Evolutionary conservation across 345 rosid genomes (phyloP), one percentile per base, ranked within the genome.

Genomic region (Lepidium sativum): DNA sequence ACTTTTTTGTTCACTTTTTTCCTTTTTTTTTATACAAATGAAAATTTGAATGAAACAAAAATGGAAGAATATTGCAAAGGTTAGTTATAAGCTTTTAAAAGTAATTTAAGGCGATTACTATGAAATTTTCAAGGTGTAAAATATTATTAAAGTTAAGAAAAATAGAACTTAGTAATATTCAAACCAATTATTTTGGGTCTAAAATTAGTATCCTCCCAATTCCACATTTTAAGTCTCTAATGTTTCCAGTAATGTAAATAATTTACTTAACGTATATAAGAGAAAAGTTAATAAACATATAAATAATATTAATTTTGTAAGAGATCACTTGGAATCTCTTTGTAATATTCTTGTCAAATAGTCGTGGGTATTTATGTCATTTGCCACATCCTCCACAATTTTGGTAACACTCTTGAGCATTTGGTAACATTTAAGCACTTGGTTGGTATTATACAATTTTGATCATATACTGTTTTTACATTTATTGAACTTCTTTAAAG

Each of bases 321-420:
- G 67, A 43, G 73, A 10, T 60, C 65, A 34, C 63, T 63, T 63
- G 54, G 23, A 71, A 51, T 65, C 69, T 63, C 67, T 54, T 27
- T 27, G 31, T 44, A 54, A 45, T 56, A 23, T 43, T 9, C 14
- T 52, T 34, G 11, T 40, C 23, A 27, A 8, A 43, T 10, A 1
- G 6, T 11, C 35, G 45, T 59, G 67, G 71, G 11, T 29, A 59
- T 0, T 52, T 27, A 15, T 4, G 63, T 43, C 27, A 72, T 56
- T 11, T 18, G 27, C 8, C 0, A 45, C 9, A 12, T 15, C 29
- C 9, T 38, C n/a, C 8, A 27, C n/a, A 13, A 3, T 32, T 31
- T 25, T 9, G 21, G 34, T 32, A 20, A 2, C 2, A 20, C 2
- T 20, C 1, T 20, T 20, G 2, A 20, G 2, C 21, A 20, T 18